Base-by-base conservation (phyloP, 2,329 filamentous ascomycete species). In the Xylariaceae sp. region DNA sequence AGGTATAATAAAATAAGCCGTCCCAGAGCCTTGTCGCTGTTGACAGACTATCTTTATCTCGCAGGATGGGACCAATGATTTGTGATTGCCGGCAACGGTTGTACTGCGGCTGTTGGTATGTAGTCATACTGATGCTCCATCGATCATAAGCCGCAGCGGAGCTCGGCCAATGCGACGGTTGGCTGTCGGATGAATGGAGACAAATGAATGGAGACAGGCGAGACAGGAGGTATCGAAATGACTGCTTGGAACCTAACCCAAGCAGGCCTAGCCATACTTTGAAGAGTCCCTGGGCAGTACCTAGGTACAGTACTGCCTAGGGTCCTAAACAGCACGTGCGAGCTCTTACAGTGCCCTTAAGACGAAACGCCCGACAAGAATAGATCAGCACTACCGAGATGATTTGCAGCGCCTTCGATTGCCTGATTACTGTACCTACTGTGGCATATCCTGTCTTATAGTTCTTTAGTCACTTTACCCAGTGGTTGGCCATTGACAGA, bases 121-220 rank as follows among this genome's bases (percentile, higher is more conserved):
- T 15, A 23, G 33, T 32, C 26, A 30, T 47, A 48, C n/a, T n/a
- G n/a, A n/a, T n/a, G n/a, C n/a, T n/a, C n/a, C n/a, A 39, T 40
- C 35, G 8, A 39, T 21, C 1, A 16, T 16, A 39, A 32, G 13
- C 26, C 46, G 18, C 20, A 35, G 46, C 42, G 42, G 45, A 35
- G 45, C 27, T 23, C 45, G 27, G 40, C 20, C 37, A 27, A 30
- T 35, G n/a, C n/a, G n/a, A n/a, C n/a, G 10, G 29, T 36, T 33
- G 47, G 23, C n/a, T 36, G 18, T 55, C 53, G 53, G 49, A 20
- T 53, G 49, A 56, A 36, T 39, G 53, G 49, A 48, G 29, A 30
- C 20, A 40, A 40, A 35, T 39, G 39, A n/a, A n/a, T n/a, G n/a
- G n/a, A n/a, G n/a, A n/a, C n/a, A n/a, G n/a, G n/a, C n/a, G n/a